Conservation (phyloP, 768 basidiomycete species). For the Termitomyces sp. region DNA sequence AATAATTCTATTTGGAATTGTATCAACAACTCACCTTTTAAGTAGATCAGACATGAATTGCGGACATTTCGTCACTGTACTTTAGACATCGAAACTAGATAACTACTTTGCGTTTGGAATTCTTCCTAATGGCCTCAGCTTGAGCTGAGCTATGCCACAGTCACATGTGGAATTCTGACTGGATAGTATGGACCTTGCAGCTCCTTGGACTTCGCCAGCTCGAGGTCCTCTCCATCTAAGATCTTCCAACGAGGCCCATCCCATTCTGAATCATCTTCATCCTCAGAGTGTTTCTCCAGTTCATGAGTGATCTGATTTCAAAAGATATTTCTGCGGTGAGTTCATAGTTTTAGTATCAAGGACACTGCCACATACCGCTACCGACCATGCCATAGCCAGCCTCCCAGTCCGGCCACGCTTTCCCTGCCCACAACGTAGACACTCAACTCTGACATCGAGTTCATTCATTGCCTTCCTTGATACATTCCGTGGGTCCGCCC, state of each 20-base stretch:
- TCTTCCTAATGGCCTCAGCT: no score
- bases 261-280: neutral
- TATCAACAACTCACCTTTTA: no score
- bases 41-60: no score
- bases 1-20: no score
- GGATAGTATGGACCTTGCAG: neutral
- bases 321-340: neutral
- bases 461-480: conserved; percentile 22
- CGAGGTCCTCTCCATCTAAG: neutral
- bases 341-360: neutral
- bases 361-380: conserved; percentile 21
- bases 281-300: neutral
- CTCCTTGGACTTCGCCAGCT: neutral
- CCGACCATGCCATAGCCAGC: conserved; percentile 30
- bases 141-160: no score
- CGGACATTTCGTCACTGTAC: no score
- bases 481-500: conserved; percentile 22
- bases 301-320: neutral
- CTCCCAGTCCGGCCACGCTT: conserved; percentile 11
- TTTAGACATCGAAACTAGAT: no score
- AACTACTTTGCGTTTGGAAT: no score
- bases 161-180: neutral
- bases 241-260: neutral
- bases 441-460: conserved; percentile 25
- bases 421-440: conserved; percentile 22